These are phyloP conservation scores for Fistulinella cinereoalba DNA, from an alignment of 1,284 basidiomycete genomes.

Conservation along the genomic window DNA sequence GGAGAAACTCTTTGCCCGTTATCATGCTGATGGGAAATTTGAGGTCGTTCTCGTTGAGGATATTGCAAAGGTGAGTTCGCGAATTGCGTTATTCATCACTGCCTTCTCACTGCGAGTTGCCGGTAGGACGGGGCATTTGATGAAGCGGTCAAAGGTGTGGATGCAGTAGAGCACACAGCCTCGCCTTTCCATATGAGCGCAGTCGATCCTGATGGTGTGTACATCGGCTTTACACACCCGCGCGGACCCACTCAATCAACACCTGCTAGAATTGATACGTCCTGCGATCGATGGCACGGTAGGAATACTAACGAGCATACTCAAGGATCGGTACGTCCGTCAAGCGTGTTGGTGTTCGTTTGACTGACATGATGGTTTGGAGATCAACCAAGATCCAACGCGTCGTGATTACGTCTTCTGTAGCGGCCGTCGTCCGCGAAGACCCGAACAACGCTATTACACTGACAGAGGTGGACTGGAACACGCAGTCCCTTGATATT, in stretches of 20 bases:
- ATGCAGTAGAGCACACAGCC: conserved; percentile 55
- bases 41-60: conserved; percentile 47
- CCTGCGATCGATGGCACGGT: conserved; percentile 66
- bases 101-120: background rate
- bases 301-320: conserved; percentile 52
- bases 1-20: conserved; percentile 37
- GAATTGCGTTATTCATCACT: background rate
- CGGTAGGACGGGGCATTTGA: conserved; percentile 58
- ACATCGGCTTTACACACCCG: no score
- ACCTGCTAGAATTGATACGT: conserved; percentile 50
- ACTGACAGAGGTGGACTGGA: conserved; percentile 61
- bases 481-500: conserved; percentile 50
- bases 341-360: background rate
- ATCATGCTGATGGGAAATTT: conserved; percentile 38
- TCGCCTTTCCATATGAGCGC: conserved; percentile 43
- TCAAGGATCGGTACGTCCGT: conserved; percentile 45
- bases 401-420: conserved; percentile 64
- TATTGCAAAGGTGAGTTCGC: conserved; percentile 37
- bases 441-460: conserved; percentile 19
- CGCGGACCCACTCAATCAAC: no score
- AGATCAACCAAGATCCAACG: conserved; percentile 50
- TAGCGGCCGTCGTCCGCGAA: conserved; percentile 45
- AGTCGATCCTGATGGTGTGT: conserved; percentile 39
- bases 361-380: background rate
- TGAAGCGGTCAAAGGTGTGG: conserved; percentile 61